Conservation (phyloP, 177 flowering plant genomes). For the Telopea speciosissima region DNA sequence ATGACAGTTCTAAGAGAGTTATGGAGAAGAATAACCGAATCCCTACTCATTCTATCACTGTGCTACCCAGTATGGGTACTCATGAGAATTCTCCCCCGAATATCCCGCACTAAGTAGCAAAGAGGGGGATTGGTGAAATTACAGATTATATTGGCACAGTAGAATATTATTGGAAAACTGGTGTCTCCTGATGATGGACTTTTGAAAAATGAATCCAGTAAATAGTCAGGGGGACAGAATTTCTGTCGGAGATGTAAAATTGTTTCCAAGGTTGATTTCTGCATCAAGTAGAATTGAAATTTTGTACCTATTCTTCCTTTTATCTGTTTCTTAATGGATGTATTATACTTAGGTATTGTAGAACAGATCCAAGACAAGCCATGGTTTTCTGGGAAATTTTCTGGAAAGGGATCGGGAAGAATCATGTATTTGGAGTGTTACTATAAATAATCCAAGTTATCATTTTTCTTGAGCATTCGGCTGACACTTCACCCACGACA, state of each 20-base stretch:
- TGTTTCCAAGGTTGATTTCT: background rate
- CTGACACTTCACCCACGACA: too few species aligned
- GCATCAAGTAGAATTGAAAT: slow-evolving; percentile 2
- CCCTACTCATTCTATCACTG: slow-evolving; percentile 18
- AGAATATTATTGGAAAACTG: background rate
- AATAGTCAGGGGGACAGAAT: background rate
- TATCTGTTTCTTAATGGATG: slow-evolving; percentile 9
- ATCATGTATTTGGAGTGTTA: slow-evolving; percentile 2
- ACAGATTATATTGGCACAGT: background rate
- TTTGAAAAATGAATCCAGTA: background rate
- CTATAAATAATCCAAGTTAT: background rate
- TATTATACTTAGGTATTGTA: slow-evolving; percentile 11
- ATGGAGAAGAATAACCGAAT: slow-evolving; percentile 20
- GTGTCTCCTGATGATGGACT: background rate
- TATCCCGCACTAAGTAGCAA: slow-evolving; percentile 27
- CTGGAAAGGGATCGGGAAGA: background rate
- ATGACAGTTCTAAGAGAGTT: slow-evolving; percentile 20
- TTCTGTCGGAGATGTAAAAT: background rate
- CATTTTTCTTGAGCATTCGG: too few species aligned
- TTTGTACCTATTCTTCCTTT: slow-evolving; percentile 7
- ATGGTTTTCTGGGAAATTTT: background rate
- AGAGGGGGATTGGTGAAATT: background rate
- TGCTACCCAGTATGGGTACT: slow-evolving; percentile 23
- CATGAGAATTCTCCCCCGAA: slow-evolving; percentile 64
- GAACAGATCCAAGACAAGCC: background rate